A percentile compares a stretch with the other conserved stretches of the same genome.
Evolutionary conservation across 805 yeast species (phyloP).

Genomic region (Tetrapisispora fleetii): DNA sequence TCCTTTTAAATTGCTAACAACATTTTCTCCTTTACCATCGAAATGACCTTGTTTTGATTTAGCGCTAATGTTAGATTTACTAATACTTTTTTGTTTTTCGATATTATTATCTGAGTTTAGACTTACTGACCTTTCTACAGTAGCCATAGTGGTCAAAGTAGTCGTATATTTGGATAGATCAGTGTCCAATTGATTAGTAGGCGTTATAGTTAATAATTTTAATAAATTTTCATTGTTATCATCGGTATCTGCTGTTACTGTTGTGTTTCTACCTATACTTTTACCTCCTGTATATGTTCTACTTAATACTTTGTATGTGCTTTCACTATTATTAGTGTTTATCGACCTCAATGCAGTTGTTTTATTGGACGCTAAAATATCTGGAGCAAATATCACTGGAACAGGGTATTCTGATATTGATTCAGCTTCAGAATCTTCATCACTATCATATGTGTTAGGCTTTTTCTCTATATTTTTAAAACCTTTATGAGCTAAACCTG

Average conservation of each 20-base stretch:
- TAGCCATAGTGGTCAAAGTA: constrained; percentile 4
- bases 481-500: background rate
- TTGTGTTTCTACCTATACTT: background rate
- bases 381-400: constrained; percentile 18
- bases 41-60: background rate
- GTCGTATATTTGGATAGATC: constrained; percentile 2
- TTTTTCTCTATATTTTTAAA: background rate
- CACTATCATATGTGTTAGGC: background rate
- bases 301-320: constrained; percentile 18
- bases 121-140: constrained; percentile 26
- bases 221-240: constrained; percentile 2
- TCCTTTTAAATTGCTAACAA: background rate
- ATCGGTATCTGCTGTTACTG: background rate
- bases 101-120: background rate
- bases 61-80: background rate
- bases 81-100: background rate
- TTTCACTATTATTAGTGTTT: constrained; percentile 23
- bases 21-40: background rate
- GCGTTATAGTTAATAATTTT: constrained; percentile 3
- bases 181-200: constrained; percentile 1
- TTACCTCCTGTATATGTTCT: constrained; percentile 13
- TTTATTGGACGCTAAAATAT: constrained; percentile 17
- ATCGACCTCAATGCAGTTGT: constrained; percentile 25
- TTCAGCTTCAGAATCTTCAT: constrained; percentile 13
- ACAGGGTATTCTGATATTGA: constrained; percentile 7